A percentile compares a stretch with the other conserved stretches of the same genome.
These are phyloP conservation scores for Aspergillus sp. DNA, from an alignment of 2,329 filamentous ascomycete genomes.

Conservation along the genomic window DNA sequence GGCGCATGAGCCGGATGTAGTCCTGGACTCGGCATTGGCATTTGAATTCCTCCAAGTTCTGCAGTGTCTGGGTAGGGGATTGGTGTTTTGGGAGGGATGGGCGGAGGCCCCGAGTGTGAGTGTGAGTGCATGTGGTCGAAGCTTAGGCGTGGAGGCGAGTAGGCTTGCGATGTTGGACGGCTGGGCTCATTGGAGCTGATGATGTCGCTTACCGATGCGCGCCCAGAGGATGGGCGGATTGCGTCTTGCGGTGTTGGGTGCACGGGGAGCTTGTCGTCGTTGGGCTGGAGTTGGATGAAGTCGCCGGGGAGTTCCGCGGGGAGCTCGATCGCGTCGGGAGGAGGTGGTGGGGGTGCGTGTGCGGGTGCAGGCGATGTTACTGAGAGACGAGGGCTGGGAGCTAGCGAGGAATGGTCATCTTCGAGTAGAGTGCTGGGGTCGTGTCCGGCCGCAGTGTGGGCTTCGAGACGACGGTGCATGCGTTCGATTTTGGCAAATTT, in stretches of 20 bases:
- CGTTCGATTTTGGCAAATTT: conserved; percentile 83
- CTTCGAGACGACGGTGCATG: conserved; percentile 68
- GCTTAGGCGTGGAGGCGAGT: conserved; percentile 36
- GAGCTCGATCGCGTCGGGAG: conserved; percentile 57
- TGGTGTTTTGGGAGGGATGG: conserved; percentile 75
- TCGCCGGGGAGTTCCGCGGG: conserved; percentile 53
- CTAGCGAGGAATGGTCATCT: conserved; percentile 24
- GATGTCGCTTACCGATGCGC: conserved; percentile 28
- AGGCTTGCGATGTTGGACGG: conserved; percentile 27
- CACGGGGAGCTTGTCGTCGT: conserved; percentile 32
- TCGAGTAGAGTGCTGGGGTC: conserved; percentile 31
- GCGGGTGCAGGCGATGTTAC: conserved; percentile 2
- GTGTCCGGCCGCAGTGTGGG: conserved; percentile 39
- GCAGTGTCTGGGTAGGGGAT: conserved; percentile 45
- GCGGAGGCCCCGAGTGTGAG: conserved; percentile 53
- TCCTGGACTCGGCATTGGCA: conserved; percentile 32
- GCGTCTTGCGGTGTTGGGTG: conserved; percentile 32
- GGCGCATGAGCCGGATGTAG: conserved; percentile 6
- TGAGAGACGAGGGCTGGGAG: conserved; percentile 11
- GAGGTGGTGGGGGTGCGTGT: neutral
- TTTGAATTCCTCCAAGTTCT: conserved; percentile 30
- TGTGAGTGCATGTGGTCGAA: conserved; percentile 27
- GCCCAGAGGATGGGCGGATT: conserved; percentile 22
- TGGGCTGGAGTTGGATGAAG: conserved; percentile 31
- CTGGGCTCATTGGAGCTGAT: conserved; percentile 33